A percentile compares a stretch with the other conserved stretches of the same genome.
Conservation (phyloP, 208 protist species). For the Acanthamoeba lugdunensis region DNA sequence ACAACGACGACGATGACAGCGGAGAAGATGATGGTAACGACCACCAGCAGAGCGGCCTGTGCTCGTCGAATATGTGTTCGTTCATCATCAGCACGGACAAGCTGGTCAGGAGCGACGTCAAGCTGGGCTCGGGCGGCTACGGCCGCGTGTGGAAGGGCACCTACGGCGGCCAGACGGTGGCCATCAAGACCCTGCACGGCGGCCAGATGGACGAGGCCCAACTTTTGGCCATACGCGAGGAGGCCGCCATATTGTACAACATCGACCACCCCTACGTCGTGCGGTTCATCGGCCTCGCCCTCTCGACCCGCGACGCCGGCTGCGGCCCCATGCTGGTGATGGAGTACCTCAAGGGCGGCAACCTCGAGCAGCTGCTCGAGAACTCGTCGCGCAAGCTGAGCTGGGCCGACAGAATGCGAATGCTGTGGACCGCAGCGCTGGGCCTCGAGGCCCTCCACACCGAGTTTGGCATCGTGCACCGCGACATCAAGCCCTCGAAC, state of each 20-base stretch:
- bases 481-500: slow-evolving; percentile 71
- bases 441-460: not conserved
- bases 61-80: not conserved
- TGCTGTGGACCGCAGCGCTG: not conserved
- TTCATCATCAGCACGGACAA: slow-evolving; percentile 14
- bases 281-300: slow-evolving; percentile 7
- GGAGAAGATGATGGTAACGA: not conserved
- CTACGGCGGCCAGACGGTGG: slow-evolving; percentile 1
- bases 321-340: not conserved
- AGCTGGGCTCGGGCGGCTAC: not conserved
- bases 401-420: not conserved
- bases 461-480: slow-evolving; percentile 44
- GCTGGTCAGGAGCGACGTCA: not conserved
- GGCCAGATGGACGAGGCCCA: not conserved
- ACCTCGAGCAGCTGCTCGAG: slow-evolving; percentile 32
- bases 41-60: not conserved
- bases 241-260: slow-evolving; percentile 34
- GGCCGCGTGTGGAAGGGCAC: slow-evolving; percentile 1
- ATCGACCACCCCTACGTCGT: slow-evolving; percentile 59
- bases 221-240: not conserved
- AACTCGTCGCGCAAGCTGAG: not conserved
- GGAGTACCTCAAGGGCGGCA: not conserved
- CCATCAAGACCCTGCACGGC: slow-evolving; percentile 39
- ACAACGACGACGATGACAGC: no score
- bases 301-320: not conserved